Evolutionary conservation across 2,329 filamentous ascomycete genomes (phyloP).

Genomic region (Fusarium sp.): DNA sequence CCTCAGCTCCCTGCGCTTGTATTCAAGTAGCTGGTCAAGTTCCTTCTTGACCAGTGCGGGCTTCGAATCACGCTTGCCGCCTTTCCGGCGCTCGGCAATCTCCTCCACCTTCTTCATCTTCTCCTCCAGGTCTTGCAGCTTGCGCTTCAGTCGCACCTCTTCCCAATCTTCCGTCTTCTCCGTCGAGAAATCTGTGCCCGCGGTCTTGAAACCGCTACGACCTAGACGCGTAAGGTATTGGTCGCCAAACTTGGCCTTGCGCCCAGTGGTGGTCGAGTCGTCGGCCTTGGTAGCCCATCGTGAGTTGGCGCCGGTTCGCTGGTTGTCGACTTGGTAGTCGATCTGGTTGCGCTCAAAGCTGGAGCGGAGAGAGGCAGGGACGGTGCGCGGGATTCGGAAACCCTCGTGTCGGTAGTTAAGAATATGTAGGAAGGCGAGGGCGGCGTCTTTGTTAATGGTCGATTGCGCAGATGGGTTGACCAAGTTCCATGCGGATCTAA

Average conservation of each 20-base stretch:
- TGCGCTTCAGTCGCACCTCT: slow-evolving; percentile 93
- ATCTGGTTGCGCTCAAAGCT: slow-evolving; percentile 97
- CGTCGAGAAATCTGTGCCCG: slow-evolving; percentile 89
- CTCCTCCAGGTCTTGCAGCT: slow-evolving; percentile 87
- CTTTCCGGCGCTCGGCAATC: slow-evolving; percentile 72
- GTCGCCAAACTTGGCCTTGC: slow-evolving; percentile 97
- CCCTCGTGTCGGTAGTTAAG: slow-evolving; percentile 96
- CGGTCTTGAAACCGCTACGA: slow-evolving; percentile 81
- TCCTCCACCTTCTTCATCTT: slow-evolving; percentile 88
- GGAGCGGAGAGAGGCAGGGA: slow-evolving; percentile 89
- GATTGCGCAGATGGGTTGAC: slow-evolving; percentile 89
- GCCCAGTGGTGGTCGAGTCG: slow-evolving; percentile 84
- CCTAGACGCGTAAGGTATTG: slow-evolving; percentile 94
- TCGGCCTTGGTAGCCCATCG: slow-evolving; percentile 85
- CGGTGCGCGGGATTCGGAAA: slow-evolving; percentile 89
- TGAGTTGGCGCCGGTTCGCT: slow-evolving; percentile 71
- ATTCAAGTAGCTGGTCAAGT: slow-evolving; percentile 92
- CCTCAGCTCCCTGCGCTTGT: slow-evolving; percentile 84
- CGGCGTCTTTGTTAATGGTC: slow-evolving; percentile 93
- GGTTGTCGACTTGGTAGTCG: slow-evolving; percentile 91
- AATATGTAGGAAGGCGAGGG: slow-evolving; percentile 94
- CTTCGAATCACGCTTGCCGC: slow-evolving; percentile 78
- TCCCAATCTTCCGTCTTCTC: slow-evolving; percentile 97
- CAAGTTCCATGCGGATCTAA: slow-evolving; percentile 95
- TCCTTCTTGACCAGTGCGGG: slow-evolving; percentile 94